Base-by-base conservation (phyloP, 768 basidiomycete genomes). In the Russula compacta region DNA sequence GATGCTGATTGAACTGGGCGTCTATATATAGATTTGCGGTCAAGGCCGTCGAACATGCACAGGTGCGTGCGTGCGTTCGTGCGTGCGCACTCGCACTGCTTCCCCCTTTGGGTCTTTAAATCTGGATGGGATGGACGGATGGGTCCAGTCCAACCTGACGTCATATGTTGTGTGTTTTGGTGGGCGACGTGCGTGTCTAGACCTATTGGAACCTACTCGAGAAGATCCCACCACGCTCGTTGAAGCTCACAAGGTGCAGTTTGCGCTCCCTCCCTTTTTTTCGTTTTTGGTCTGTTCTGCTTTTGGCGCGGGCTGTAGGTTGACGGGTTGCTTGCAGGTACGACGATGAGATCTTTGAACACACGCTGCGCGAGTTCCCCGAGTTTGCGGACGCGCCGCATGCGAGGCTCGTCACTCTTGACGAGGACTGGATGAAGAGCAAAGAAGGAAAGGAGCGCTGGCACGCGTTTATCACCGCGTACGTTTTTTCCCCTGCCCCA, bases 191-290 rank as follows among this genome's bases (percentile, higher is more conserved):
- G 21, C 2, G 4, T 24, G 19, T 35, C 24, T 66, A 98, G 90
- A 93, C 93, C 8, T 98, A 98, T 75, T 95, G 94, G 88, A 94
- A 92, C 71, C 79, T 99, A 47, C 76, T 98, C 55, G 87, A 88
- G 70, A 86, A 85, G 69, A 83, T 97, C 53, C 72, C 78, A 17
- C 94, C 95, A 48, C 79, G 78, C 59, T 82, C 83, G 48, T 83
- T 98, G 63, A 84, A 78, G 68, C 77, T 98, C 65, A 93, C 95
- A 64, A 87, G 86, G 92, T 95, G 32, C 48, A 12, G 8, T 38
- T n/a, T 42, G 40, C 11, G 29, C 32, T 12, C 38, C 38, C 1
- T 6, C 17, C 10, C 24, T 9, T 39, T 19, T 1, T 24, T 40
- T 53, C 33, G 3, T 24, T 39, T 15, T 11, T 50, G 44, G n/a